Evolutionary conservation across 2,329 filamentous ascomycete genomes (phyloP), one percentile per base, ranked within the genome.

Genomic region (Calonectria pseudoturangicola): DNA sequence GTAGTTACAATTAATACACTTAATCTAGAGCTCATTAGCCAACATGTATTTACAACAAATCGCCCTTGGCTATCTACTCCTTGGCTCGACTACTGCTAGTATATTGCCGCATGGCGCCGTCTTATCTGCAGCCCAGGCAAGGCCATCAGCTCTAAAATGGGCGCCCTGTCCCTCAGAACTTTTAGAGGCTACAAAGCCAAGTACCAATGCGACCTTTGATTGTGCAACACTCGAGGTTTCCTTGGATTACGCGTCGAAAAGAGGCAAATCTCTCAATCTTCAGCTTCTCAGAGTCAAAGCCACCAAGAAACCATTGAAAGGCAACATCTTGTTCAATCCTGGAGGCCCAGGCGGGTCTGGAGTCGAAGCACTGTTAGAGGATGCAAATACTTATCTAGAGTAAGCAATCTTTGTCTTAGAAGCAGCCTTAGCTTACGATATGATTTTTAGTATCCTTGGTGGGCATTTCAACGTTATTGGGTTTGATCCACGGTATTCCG

Each of bases 381-480:
- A 15, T n/a, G 21, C 25, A 63, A 16, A 39, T 39, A 30, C 5
- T 7, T 28, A 18, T 45, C 36, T 27, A 25, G 33, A 63, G 58
- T 63, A 30, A 15, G 58, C 27, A 10, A 30, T 27, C 16, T 63
- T 21, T 2, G 9, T 10, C 18, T 21, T 12, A 8, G 12, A 7
- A 27, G n/a, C 16, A 10, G 16, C 18, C 21, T 7, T 21, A 16
- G 15, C 36, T 43, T 16, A 58, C 33, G 5, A 9, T 5, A 48
- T 25, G 45, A 48, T 13, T 16, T 16, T 7, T 9, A 63, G 58
- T n/a, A n/a, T 33, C 18, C 25, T 45, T 15, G 58, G 58, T 13
- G 58, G 58, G 7, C 39, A 63, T 33, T 63, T 28, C 4, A 15
- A 63, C 45, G 58, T 63, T 15, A 63, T 63, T 33, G 58, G 58